Evolutionary conservation across 2,329 filamentous ascomycete species (phyloP).

Genomic region (Clonostachys rhizophaga): DNA sequence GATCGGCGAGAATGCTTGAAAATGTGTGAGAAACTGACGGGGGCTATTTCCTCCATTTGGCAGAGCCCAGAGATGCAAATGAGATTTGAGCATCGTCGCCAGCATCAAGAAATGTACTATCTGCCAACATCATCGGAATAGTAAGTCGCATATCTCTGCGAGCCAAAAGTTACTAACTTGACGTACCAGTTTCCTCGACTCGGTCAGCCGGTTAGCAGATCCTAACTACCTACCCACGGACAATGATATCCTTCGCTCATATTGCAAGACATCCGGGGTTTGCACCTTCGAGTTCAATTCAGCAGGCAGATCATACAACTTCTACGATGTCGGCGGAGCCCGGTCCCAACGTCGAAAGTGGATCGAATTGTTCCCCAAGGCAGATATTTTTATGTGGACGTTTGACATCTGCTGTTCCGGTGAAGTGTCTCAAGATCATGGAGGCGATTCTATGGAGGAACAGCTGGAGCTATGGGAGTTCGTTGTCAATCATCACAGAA

Average conservation of each 20-base stretch:
- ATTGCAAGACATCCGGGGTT: not conserved
- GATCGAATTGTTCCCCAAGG: not conserved
- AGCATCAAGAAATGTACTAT: not conserved
- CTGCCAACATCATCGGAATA: not conserved
- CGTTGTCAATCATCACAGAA: too few species aligned
- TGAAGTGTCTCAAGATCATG: not conserved
- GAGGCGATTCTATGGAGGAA: not conserved
- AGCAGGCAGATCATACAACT: not conserved
- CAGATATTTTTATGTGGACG: not conserved
- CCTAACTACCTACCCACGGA: not conserved
- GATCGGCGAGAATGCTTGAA: too few species aligned
- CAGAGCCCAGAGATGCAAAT: too few species aligned
- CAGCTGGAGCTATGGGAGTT: not conserved
- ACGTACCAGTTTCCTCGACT: not conserved
- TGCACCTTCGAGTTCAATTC: not conserved
- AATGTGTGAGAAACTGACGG: too few species aligned
- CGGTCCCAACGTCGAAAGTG: not conserved
- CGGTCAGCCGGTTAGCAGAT: not conserved
- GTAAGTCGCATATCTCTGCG: not conserved
- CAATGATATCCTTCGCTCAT: not conserved
- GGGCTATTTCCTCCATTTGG: too few species aligned
- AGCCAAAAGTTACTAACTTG: not conserved
- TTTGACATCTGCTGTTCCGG: not conserved
- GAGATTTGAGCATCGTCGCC: too few species aligned
- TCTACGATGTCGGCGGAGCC: not conserved